Conservation (phyloP, 257 asterid species). For the Primulina huaijiensis region DNA sequence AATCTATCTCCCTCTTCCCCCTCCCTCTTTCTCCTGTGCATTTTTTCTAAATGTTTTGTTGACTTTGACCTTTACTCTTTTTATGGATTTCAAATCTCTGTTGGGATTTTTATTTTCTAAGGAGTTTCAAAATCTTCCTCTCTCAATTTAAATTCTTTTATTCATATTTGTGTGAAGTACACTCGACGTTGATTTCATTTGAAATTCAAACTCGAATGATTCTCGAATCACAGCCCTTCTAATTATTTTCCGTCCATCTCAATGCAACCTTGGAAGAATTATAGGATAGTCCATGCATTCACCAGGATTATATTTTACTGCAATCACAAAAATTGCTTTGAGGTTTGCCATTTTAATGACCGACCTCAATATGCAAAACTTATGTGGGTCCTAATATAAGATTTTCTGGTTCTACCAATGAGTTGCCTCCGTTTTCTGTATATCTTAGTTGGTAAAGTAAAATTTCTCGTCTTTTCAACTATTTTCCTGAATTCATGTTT, state of each 20-base stretch:
- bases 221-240: not conserved
- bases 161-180: not conserved
- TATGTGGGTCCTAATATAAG: not conserved
- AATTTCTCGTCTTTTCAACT: not conserved
- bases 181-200: not conserved
- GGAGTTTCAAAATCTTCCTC: not conserved
- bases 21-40: not conserved
- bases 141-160: not conserved
- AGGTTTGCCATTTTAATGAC: not conserved
- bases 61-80: not conserved
- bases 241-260: not conserved
- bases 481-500: not conserved
- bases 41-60: no score
- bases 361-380: not conserved
- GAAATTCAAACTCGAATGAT: not conserved
- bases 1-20: constrained; percentile 23
- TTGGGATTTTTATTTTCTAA: not conserved
- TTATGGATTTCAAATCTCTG: no score
- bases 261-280: not conserved
- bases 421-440: not conserved
- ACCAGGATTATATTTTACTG: not conserved
- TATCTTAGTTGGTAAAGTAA: not conserved
- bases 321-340: not conserved
- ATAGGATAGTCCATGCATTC: not conserved
- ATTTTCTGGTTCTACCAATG: not conserved